Conservation (phyloP, 768 basidiomycete species). For the Cystobasidium tubakii region DNA sequence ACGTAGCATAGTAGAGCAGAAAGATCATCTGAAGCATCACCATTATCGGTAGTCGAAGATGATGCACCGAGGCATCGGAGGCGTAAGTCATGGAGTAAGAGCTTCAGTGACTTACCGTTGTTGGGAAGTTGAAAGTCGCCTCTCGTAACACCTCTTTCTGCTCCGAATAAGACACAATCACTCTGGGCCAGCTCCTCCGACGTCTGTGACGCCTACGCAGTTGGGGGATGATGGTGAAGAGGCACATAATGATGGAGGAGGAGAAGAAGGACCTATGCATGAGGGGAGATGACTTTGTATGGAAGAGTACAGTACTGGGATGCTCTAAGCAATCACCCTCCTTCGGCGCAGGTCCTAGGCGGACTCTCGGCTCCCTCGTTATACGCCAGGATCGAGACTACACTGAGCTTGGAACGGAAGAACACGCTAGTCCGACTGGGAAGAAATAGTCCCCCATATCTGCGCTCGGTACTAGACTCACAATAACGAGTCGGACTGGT, state of each 20-base stretch:
- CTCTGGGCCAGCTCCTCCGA: background rate
- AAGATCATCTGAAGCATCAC: conserved; percentile 81
- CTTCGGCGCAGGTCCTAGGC: too few relatives aligned
- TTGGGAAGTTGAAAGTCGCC: conserved; percentile 42
- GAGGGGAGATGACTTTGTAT: conserved; percentile 69
- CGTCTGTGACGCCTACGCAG: conserved; percentile 42
- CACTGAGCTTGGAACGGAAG: conserved; percentile 19
- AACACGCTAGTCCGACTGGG: background rate
- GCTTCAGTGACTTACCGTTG: conserved; percentile 45
- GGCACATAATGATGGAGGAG: conserved; percentile 53
- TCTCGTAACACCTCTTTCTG: background rate
- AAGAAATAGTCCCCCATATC: background rate
- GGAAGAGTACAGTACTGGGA: conserved; percentile 61
- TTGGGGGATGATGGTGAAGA: conserved; percentile 49
- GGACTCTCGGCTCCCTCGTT: too few relatives aligned
- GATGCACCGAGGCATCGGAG: conserved; percentile 39
- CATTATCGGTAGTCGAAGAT: conserved; percentile 84
- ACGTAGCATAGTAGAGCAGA: conserved; percentile 68
- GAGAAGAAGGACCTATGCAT: conserved; percentile 47
- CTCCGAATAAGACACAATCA: background rate
- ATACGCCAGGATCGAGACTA: conserved; percentile 34
- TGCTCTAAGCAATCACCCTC: background rate
- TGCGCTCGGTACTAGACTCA: conserved; percentile 34
- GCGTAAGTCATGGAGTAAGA: conserved; percentile 54
- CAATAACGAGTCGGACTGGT: conserved; percentile 45